Evolutionary conservation across 768 basidiomycete species (phyloP).

Genomic region (Serendipita sp.): DNA sequence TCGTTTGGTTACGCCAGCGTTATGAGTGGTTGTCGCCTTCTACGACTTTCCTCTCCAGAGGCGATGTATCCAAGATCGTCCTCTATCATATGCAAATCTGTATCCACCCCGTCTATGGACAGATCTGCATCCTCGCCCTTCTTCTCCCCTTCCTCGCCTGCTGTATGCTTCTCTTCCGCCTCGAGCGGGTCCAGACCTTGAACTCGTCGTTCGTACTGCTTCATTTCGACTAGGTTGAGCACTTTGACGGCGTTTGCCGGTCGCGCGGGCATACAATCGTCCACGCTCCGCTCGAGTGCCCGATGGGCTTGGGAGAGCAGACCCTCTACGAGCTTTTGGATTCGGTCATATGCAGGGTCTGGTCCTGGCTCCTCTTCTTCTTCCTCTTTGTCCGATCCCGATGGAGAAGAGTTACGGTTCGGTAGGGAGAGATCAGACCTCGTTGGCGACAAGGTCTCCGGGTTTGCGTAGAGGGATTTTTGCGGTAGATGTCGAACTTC

Average conservation of each 20-base stretch:
- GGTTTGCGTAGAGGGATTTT: not conserved
- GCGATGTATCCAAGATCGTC: not conserved
- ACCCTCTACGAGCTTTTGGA: not conserved
- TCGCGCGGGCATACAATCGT: not conserved
- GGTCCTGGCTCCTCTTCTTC: not conserved
- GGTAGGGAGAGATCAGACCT: not conserved
- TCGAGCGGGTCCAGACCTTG: not conserved
- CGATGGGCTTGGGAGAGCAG: constrained; percentile 1
- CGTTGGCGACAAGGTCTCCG: not conserved
- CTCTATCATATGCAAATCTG: not conserved
- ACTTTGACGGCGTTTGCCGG: constrained; percentile 2
- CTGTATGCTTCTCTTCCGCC: not conserved
- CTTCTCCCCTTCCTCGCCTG: not conserved
- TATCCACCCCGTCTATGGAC: not conserved
- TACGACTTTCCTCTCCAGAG: not conserved
- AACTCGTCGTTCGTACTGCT: constrained; percentile 1
- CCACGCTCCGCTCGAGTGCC: not conserved
- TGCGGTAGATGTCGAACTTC: constrained; percentile 37
- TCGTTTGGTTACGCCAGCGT: no score
- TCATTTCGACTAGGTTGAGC: not conserved
- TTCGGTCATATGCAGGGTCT: not conserved
- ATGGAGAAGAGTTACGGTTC: not conserved
- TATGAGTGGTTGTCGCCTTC: not conserved
- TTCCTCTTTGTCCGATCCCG: not conserved
- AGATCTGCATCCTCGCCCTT: not conserved